These are phyloP conservation scores for Mariannaea elegans DNA, from an alignment of 2,329 filamentous ascomycete genomes.

Conservation along the genomic window DNA sequence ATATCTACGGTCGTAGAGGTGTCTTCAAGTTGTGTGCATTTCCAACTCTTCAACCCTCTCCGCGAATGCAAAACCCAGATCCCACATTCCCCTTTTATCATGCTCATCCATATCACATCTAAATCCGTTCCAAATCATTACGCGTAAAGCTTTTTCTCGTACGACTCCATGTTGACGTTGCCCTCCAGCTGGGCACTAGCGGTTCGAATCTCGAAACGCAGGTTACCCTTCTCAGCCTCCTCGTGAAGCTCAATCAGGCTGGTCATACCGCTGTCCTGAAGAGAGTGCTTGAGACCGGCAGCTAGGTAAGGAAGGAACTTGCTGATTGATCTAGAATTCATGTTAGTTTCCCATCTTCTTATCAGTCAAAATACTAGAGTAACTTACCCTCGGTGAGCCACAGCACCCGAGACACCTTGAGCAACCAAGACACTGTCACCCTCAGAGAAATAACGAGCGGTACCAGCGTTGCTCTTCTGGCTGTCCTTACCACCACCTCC, in stretches of 20 bases:
- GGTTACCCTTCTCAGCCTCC: conserved; percentile 75
- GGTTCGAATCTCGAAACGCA: conserved; percentile 94
- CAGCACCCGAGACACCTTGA: conserved; percentile 91
- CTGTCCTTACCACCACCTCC: conserved; percentile 76
- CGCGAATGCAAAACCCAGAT: conserved; percentile 30
- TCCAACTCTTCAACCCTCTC: conserved; percentile 26
- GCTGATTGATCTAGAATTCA: conserved; percentile 72
- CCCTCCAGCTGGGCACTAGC: conserved; percentile 96
- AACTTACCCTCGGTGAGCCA: conserved; percentile 75
- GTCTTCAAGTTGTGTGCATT: conserved; percentile 29
- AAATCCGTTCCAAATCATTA: conserved; percentile 54
- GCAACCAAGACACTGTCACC: conserved; percentile 94
- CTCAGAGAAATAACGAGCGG: conserved; percentile 97
- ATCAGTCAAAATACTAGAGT: neutral
- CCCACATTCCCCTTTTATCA: conserved; percentile 28
- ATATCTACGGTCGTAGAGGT: conserved; percentile 38
- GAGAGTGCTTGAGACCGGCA: conserved; percentile 94
- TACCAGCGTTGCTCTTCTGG: conserved; percentile 90
- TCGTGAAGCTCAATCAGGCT: conserved; percentile 81
- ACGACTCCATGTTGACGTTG: conserved; percentile 97
- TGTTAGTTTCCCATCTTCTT: conserved; percentile 41
- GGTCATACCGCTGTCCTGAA: conserved; percentile 92
- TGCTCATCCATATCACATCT: conserved; percentile 18
- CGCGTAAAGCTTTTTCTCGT: conserved; percentile 99
- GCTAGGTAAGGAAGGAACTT: conserved; percentile 97